Conservation (phyloP, 148 eudicot species). For the Chenopodium album region DNA sequence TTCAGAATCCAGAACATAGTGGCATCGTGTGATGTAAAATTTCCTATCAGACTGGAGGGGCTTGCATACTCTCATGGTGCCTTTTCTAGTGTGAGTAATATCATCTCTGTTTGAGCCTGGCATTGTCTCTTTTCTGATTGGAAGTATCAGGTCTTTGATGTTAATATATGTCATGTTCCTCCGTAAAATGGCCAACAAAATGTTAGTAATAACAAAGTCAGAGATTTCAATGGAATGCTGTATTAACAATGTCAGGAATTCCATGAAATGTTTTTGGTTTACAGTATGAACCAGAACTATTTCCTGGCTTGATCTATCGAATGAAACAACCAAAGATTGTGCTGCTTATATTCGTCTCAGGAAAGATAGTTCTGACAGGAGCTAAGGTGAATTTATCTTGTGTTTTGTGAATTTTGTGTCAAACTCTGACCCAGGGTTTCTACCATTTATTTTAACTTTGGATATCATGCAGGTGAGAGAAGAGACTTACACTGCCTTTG, state of each 20-base stretch:
- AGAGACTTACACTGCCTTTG: slow-evolving; percentile 78
- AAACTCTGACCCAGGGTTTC: too few species aligned
- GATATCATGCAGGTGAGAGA: slow-evolving; percentile 52
- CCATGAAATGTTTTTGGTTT: slow-evolving; percentile 7
- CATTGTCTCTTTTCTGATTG: neutral
- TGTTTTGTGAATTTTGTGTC: neutral
- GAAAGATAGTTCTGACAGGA: slow-evolving; percentile 85
- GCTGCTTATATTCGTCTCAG: slow-evolving; percentile 76
- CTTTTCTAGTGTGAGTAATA: slow-evolving; percentile 62
- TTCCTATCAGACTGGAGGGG: slow-evolving; percentile 74
- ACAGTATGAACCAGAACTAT: slow-evolving; percentile 84
- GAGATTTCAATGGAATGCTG: neutral
- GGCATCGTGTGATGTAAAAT: slow-evolving; percentile 73
- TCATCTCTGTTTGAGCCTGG: neutral
- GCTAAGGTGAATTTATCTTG: slow-evolving; percentile 58
- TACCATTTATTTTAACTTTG: neutral
- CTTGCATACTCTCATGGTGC: slow-evolving; percentile 62
- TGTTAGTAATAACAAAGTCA: neutral
- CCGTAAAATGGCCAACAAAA: neutral
- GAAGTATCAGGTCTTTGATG: neutral
- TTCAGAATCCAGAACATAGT: slow-evolving; percentile 82
- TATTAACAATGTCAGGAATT: neutral
- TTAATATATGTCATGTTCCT: slow-evolving; percentile 4
- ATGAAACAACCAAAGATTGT: slow-evolving; percentile 87
- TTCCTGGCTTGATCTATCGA: slow-evolving; percentile 83